Conservation (phyloP, 164 flowering plant species). For the Aristolochia fimbriata region DNA sequence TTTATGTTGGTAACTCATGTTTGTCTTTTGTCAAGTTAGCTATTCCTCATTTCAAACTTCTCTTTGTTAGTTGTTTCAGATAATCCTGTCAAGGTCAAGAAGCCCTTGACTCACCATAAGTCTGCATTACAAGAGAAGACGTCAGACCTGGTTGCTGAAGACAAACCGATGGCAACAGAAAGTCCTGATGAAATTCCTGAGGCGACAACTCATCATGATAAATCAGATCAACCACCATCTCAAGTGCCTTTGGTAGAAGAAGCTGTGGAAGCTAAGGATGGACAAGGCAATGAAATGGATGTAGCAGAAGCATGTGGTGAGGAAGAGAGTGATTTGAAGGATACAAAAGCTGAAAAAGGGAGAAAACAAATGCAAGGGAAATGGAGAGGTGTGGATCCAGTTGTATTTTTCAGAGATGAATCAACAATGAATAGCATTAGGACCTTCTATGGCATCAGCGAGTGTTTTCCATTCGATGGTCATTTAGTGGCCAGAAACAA, state of each 20-base stretch:
- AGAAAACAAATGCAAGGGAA: slow-evolving; percentile 73
- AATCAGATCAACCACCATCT: slow-evolving; percentile 18
- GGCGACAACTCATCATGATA: slow-evolving; percentile 26
- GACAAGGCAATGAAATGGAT: slow-evolving; percentile 16
- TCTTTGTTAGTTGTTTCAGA: slow-evolving; percentile 26
- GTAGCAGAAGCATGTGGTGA: slow-evolving; percentile 19
- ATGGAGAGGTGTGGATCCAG: slow-evolving; percentile 96
- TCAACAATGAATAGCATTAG: slow-evolving; percentile 42
- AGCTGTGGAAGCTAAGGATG: neutral
- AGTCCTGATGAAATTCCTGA: slow-evolving; percentile 4
- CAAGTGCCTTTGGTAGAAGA: slow-evolving; percentile 12
- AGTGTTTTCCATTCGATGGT: slow-evolving; percentile 61
- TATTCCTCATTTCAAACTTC: neutral
- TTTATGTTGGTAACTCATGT: no score
- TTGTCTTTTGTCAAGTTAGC: no score
- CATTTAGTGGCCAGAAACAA: slow-evolving; percentile 74
- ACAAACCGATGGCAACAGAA: slow-evolving; percentile 6
- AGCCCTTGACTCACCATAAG: slow-evolving; percentile 2
- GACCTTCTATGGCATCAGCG: slow-evolving; percentile 74
- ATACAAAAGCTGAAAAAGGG: slow-evolving; percentile 33
- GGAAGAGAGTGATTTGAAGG: slow-evolving; percentile 20
- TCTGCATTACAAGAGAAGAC: slow-evolving; percentile 4
- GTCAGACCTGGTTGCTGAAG: slow-evolving; percentile 12
- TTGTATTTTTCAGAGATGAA: slow-evolving; percentile 68
- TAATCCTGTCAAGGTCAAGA: slow-evolving; percentile 14